Base-by-base conservation (phyloP, 352 stramenopile species). In the Phytophthora parvispora region DNA sequence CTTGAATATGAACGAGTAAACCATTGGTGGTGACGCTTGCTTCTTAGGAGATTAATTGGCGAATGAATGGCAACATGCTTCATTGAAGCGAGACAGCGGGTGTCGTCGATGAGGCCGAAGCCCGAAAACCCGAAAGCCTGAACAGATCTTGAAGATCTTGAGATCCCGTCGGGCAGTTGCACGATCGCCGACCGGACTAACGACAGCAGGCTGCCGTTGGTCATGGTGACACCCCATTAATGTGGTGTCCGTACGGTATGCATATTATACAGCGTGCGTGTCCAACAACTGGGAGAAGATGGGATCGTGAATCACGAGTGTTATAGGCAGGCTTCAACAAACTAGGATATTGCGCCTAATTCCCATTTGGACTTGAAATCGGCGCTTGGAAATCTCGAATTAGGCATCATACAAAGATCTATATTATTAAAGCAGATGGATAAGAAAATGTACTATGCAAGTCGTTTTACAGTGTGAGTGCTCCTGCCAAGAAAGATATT, bases 1-100 rank as follows among this genome's bases (percentile, higher is more conserved):
- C 50, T 72, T 72, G 49, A 34, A 42, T 55, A 75, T 18, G 40
- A 67, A 60, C 34, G 67, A 67, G 50, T 59, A 60, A 47, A 68
- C 62, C 67, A 75, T 75, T 16, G 40, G 40, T 13, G 8, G 40
- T 43, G n/a, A 13, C n/a, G 40, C 40, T 48, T 59, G 64, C 22
- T 59, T 2, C 24, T 13, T 22, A 36, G 32, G 45, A 2, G 60
- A 61, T 57, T 65, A 74, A 64, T 60, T 58, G 50, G 18, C 40
- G 32, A 72, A 40, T 72, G 32, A 72, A 40, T 72, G 64, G 36
- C 32, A 27, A 25, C 10, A 28, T 2, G 20, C 10, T 51, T 20
- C 25, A 31, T 31, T 31, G 43, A 28, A 50, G 38, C 4, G 4
- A 29, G 38, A 45, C 13, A 43, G 12, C 16, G 36, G 9, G 12